phyloP scores from a whole-genome alignment of 805 yeast species.

The Tetrapisispora pingtungensis region DNA sequence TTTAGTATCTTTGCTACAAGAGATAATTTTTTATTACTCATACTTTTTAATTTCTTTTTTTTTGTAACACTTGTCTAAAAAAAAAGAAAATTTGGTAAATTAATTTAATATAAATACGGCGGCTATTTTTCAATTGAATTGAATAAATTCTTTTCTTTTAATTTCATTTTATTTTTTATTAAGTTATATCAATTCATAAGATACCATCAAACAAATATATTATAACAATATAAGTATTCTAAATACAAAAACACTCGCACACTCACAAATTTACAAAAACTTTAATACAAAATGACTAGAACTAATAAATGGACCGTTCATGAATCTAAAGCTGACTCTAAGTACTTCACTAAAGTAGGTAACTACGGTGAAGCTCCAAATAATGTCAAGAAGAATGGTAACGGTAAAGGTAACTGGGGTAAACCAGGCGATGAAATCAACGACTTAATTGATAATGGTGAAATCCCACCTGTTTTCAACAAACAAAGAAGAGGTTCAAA shows the following conservation, averaged over 20 bases:
- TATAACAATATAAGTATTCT: not conserved
- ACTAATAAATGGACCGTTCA: constrained; percentile 65
- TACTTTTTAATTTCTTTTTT: too few species aligned
- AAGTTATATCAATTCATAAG: not conserved
- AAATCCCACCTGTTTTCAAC: constrained; percentile 38
- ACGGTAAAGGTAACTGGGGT: constrained; percentile 88
- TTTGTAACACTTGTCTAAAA: too few species aligned
- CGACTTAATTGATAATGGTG: constrained; percentile 44
- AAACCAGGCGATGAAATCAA: constrained; percentile 62
- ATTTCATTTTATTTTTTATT: not conserved
- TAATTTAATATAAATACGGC: not conserved
- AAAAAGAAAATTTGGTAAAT: too few species aligned
- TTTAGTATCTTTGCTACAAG: too few species aligned
- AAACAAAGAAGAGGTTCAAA: constrained; percentile 45
- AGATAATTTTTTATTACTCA: too few species aligned
- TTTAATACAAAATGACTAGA: constrained; percentile 53
- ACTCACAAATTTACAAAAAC: constrained; percentile 1
- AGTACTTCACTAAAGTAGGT: constrained; percentile 75
- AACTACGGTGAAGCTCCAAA: constrained; percentile 59
- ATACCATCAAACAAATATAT: not conserved
- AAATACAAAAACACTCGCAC: constrained; percentile 1
- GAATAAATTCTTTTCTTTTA: not conserved
- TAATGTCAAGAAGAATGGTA: constrained; percentile 72
- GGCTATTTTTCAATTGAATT: not conserved
- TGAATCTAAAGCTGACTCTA: constrained; percentile 49